Percentiles rank a stretch among this genome's conserved stretches.
phyloP scores from a whole-genome alignment of 257 asterid species.

The Fraxinus anomala region DNA sequence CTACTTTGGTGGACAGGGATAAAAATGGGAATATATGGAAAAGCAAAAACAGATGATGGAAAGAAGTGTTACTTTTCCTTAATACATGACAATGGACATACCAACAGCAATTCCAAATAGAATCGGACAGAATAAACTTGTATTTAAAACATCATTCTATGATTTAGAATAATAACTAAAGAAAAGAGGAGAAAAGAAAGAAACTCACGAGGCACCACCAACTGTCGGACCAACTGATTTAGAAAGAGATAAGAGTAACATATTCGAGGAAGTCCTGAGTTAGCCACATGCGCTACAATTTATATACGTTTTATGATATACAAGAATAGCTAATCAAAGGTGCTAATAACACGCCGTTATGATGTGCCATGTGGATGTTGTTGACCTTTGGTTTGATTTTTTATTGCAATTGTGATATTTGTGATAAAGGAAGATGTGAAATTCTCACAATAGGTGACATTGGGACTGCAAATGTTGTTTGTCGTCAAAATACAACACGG shows the following conservation, averaged over 20 bases:
- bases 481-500: no score
- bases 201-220: constrained; percentile 78
- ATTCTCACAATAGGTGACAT: no score
- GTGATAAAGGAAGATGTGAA: no score
- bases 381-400: no score
- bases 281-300: no score
- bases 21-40: not conserved
- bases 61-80: not conserved
- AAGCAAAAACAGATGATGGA: not conserved
- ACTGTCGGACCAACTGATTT: constrained; percentile 78
- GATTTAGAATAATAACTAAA: not conserved
- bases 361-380: no score
- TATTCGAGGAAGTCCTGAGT: no score
- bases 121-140: not conserved
- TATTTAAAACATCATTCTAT: not conserved
- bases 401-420: no score
- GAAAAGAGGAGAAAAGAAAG: constrained; percentile 14
- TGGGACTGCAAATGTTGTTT: no score
- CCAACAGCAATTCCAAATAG: not conserved
- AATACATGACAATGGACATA: not conserved
- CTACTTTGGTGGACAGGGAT: not conserved
- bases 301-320: no score
- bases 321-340: no score
- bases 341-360: no score
- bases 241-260: constrained; percentile 63